phyloP scores from a whole-genome alignment of 257 asterid species.

The Avicennia marina region DNA sequence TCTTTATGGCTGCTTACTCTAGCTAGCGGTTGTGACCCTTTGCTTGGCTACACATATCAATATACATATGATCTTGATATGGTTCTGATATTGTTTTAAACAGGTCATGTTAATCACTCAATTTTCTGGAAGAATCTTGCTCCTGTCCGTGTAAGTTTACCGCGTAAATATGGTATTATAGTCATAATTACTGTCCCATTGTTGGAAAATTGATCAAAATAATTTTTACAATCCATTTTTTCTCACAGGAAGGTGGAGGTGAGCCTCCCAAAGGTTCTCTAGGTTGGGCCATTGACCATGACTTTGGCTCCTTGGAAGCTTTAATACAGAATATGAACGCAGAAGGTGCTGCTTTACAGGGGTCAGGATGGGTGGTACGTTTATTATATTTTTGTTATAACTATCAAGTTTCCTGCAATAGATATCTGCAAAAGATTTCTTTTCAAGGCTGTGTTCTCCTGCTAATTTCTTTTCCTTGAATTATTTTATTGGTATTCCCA shows the following conservation, averaged over 20 bases:
- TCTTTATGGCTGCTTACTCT: too few species aligned
- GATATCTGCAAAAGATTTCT: not conserved
- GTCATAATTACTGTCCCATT: too few species aligned
- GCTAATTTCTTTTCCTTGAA: not conserved
- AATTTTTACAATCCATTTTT: too few species aligned
- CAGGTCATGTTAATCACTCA: slow-evolving; percentile 84
- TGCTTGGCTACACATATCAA: too few species aligned
- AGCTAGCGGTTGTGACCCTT: too few species aligned
- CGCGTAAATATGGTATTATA: too few species aligned
- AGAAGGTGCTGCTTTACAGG: slow-evolving; percentile 84
- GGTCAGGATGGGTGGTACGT: slow-evolving; percentile 91
- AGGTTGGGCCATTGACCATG: slow-evolving; percentile 57
- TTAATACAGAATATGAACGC: slow-evolving; percentile 62
- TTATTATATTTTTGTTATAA: not conserved
- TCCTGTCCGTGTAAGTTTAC: slow-evolving; percentile 47
- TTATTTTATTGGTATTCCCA: slow-evolving; percentile 18
- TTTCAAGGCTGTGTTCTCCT: not conserved
- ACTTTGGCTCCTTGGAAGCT: slow-evolving; percentile 67
- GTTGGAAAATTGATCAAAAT: too few species aligned
- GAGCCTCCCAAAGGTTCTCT: slow-evolving; percentile 70
- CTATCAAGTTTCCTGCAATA: not conserved
- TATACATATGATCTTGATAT: too few species aligned
- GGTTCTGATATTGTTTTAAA: not conserved
- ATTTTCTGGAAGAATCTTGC: slow-evolving; percentile 85
- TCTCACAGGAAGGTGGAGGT: slow-evolving; percentile 73